Percentiles rank a stretch among this genome's conserved stretches.
These are phyloP conservation scores for Malania oleifera DNA, from an alignment of 164 flowering plant genomes.

Conservation along the genomic window DNA sequence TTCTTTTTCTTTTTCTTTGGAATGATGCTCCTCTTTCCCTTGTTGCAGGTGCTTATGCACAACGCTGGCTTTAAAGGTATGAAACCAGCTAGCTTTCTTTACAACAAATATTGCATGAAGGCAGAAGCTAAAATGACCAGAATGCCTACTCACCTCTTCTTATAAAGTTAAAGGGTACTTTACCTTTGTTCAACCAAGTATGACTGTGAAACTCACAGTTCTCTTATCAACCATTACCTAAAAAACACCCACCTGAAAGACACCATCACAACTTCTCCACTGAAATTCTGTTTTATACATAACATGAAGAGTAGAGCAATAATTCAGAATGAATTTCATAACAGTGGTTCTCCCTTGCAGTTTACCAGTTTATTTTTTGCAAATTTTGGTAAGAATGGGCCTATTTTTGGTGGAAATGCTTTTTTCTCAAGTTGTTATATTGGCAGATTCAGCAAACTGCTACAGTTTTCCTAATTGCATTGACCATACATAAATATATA, in stretches of 20 bases:
- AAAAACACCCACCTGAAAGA: slow-evolving; percentile 11
- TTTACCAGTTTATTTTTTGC: neutral
- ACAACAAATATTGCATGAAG: slow-evolving; percentile 9
- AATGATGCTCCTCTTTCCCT: slow-evolving; percentile 33
- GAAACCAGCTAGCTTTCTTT: slow-evolving; percentile 24
- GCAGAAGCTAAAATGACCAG: slow-evolving; percentile 24
- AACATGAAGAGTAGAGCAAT: neutral
- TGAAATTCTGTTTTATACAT: neutral
- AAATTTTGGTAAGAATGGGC: slow-evolving; percentile 13
- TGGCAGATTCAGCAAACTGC: slow-evolving; percentile 20
- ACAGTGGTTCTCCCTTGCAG: neutral
- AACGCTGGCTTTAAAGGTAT: slow-evolving; percentile 28
- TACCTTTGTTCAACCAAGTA: slow-evolving; percentile 17
- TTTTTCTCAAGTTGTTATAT: slow-evolving; percentile 20
- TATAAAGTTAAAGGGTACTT: slow-evolving; percentile 19
- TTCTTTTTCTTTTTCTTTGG: slow-evolving; percentile 14
- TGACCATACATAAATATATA: too few species aligned
- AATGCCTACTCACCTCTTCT: slow-evolving; percentile 23
- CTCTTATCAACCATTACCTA: slow-evolving; percentile 10
- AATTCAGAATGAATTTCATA: neutral
- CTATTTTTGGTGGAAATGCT: slow-evolving; percentile 19
- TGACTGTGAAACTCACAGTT: neutral
- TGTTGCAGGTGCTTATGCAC: slow-evolving; percentile 26
- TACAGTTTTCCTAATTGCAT: neutral
- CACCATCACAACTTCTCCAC: neutral